Base-by-base conservation (phyloP, 495 filamentous ascomycete species). In the Tuber borchii region DNA sequence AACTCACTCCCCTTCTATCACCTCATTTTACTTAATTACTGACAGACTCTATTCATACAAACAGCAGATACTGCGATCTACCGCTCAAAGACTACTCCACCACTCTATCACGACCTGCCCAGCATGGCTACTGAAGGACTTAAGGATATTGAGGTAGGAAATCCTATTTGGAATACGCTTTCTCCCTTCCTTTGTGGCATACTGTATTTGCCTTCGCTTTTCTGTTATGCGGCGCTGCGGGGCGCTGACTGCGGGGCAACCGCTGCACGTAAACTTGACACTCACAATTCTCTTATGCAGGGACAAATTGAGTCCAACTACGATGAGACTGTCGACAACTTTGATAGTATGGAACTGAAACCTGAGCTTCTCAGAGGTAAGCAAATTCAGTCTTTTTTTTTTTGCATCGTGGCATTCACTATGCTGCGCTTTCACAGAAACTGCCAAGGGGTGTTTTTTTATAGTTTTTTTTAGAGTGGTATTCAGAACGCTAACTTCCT, bases 301-400 rank as follows among this genome's bases (percentile, higher is more conserved):
- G 96, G 92, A 84, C 92, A 94, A 87, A 98, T 99, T 88, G 95
- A 98, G 88, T 97, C 94, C 83, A 99, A 98, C 92, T 99, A 99
- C 87, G 95, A 99, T 90, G 96, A 99, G 90, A 93, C 95, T 83
- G 95, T 94, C 85, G 95, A 99, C 86, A 97, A 94, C 75, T 99
- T 99, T 86, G 95, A 99, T 87, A 89, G 93, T 78, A 99, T 99
- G 95, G 90, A 91, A 86, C 89, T 99, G 83, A 97, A 96, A 89
- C 82, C 92, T 71, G 95, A 99, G 89, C 90, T 99, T 83, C 92
- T 99, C 83, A 94, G 95, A 88, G 95, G 93, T 95, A 90, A 87
- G 91, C 87, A 72, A 37, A 69, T 22, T 73, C 31, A 46, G 70
- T 40, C 5, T 40, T 40, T 40, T 40, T 40, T 40, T 73, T 76